Percentiles rank a stretch among this genome's conserved stretches.
These are phyloP conservation scores for Hygrophorus pudorinus DNA, from an alignment of 768 basidiomycete species.

Conservation along the genomic window DNA sequence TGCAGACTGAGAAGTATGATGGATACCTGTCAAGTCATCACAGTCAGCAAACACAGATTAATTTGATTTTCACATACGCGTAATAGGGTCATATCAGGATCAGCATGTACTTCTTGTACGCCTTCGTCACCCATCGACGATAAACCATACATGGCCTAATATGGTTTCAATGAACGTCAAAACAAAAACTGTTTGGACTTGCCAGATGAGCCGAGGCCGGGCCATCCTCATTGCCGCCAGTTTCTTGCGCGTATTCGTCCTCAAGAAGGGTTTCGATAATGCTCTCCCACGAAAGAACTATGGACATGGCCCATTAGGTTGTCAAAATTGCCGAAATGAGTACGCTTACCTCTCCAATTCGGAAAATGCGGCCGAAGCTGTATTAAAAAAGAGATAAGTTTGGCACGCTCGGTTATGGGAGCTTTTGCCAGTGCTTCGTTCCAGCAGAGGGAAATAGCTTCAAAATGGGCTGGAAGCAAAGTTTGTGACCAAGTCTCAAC, in stretches of 20 bases:
- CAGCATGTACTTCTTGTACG: conserved; percentile 15
- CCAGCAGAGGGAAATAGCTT: conserved; percentile 60
- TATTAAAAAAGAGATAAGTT: conserved; percentile 51
- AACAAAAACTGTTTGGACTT: conserved; percentile 9
- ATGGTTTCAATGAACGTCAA: background rate
- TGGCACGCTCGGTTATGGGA: conserved; percentile 46
- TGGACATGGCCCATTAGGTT: background rate
- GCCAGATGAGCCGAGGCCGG: conserved; percentile 33
- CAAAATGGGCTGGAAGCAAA: conserved; percentile 55
- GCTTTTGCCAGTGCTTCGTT: conserved; percentile 47
- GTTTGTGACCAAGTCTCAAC: conserved; percentile 49
- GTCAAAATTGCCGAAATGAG: background rate
- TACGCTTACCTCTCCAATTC: conserved; percentile 46
- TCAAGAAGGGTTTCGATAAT: conserved; percentile 51
- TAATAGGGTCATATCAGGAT: conserved; percentile 38
- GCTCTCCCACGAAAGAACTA: conserved; percentile 58
- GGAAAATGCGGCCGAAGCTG: conserved; percentile 64
- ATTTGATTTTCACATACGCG: conserved; percentile 24
- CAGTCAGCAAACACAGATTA: background rate
- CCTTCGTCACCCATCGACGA: conserved; percentile 19
- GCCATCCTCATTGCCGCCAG: conserved; percentile 28
- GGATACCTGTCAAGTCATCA: conserved; percentile 32
- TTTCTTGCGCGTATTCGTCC: conserved; percentile 35
- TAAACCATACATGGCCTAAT: conserved; percentile 36
- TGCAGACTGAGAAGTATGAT: conserved; percentile 48